A percentile compares a stretch with the other conserved stretches of the same genome.
phyloP scores from a whole-genome alignment of 2,329 filamentous ascomycete species.

The Beauveria pseudobassiana region DNA sequence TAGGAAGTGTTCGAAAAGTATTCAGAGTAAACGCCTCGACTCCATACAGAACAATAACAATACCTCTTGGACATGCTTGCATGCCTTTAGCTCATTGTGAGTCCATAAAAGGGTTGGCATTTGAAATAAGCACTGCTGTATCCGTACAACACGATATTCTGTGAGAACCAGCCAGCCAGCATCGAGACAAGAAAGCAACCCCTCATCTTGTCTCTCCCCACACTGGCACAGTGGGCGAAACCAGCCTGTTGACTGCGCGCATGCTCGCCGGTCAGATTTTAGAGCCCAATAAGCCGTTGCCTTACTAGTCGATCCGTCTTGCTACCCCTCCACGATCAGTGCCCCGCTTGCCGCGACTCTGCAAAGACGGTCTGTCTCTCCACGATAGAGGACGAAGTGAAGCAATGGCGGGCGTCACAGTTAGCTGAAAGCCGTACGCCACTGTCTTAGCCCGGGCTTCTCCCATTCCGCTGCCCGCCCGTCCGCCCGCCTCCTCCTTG shows the following conservation, averaged over 20 bases:
- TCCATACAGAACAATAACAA: background rate
- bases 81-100: background rate
- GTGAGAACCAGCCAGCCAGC: background rate
- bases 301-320: background rate
- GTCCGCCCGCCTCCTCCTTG: background rate
- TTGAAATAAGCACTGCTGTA: background rate
- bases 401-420: background rate
- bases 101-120: background rate
- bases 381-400: background rate
- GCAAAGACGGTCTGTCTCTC: background rate
- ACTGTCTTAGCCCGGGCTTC: background rate
- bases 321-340: background rate
- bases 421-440: background rate
- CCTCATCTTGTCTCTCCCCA: conserved; percentile 2
- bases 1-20: background rate
- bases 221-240: background rate
- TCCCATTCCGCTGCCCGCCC: background rate
- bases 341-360: background rate
- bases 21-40: background rate
- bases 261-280: background rate
- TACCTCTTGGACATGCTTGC: background rate
- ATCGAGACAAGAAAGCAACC: background rate
- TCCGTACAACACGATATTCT: background rate
- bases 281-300: background rate
- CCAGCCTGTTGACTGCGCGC: background rate